A percentile compares a stretch with the other conserved stretches of the same genome.
Conservation (phyloP, 257 asterid species). For the Nicotiana sylvestris region DNA sequence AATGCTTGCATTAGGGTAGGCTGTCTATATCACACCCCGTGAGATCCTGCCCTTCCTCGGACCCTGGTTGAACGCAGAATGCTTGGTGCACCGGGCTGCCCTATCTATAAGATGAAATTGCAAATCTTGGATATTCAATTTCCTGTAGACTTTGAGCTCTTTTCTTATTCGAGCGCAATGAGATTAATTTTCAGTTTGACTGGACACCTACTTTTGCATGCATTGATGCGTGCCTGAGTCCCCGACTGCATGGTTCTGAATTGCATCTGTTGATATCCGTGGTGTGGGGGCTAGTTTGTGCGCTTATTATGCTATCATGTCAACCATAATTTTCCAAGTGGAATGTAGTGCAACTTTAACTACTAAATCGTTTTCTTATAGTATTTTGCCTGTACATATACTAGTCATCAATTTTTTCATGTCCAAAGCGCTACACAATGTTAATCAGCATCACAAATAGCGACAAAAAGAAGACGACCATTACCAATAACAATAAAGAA, state of each 20-base stretch:
- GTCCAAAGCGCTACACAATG: slow-evolving; percentile 2
- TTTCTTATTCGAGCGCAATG: not conserved
- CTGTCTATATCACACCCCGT: no score
- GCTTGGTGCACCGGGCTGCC: no score
- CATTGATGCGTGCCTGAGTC: not conserved
- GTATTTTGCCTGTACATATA: not conserved
- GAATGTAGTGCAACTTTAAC: not conserved
- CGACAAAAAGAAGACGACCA: not conserved
- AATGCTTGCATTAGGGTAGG: no score
- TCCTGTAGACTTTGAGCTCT: not conserved
- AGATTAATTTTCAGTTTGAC: not conserved
- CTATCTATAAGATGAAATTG: not conserved
- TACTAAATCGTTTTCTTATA: not conserved
- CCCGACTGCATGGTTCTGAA: not conserved
- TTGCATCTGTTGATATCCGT: not conserved
- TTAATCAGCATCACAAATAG: not conserved
- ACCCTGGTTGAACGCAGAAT: no score
- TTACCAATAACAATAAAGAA: not conserved
- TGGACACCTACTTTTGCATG: not conserved
- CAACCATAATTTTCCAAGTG: not conserved
- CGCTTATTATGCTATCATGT: not conserved
- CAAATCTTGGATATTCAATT: not conserved
- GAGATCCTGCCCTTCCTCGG: no score
- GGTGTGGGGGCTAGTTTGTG: not conserved
- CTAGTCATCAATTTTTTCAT: not conserved